Base-by-base conservation (phyloP, 768 basidiomycete species). In the Ramaria rubella region DNA sequence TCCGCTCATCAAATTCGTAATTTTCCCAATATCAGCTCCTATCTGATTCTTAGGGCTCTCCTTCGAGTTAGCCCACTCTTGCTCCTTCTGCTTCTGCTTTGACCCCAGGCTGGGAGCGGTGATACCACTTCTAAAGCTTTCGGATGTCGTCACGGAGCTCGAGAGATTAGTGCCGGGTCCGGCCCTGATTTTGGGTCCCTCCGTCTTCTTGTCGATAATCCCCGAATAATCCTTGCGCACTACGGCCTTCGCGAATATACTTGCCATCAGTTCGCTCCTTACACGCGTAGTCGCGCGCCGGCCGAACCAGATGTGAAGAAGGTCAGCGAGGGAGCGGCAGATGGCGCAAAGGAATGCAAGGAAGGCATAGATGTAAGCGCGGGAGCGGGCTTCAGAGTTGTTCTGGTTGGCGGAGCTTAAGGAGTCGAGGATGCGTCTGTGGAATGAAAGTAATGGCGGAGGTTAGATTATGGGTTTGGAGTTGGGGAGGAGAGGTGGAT, bases 181-280 rank as follows among this genome's bases (percentile, higher is more conserved):
- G n/a, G n/a, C n/a, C n/a, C n/a, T n/a, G n/a, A n/a, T n/a, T n/a
- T n/a, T n/a, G n/a, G n/a, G n/a, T n/a, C n/a, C n/a, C n/a, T n/a
- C n/a, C n/a, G n/a, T n/a, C n/a, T n/a, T n/a, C n/a, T n/a, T 78
- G 51, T 81, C 75, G 9, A 88, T 74, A 34, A 90, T 73, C 1
- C 92, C 93, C 0, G 88, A 89, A 58, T 83, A 88, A 65, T 94
- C 92, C 64, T 82, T 86, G 29, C 93, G 74, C 67, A 86, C 87
- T 31, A 95, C 70, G 1, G 91, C 81, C 67, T 96, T 96, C 67
- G 92, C 87, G 64, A 94, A 95, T 52, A 95, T 89, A 2, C 84
- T 71, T 0, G 88, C 83, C 84, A 90, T 93, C 17, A 94, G 77
- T 70, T 89, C 87, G 14, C 79, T 78, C 7, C 88, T 83, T 3